Evolutionary conservation across 768 basidiomycete genomes (phyloP).

Genomic region (Naganishia vaughanmartiniae): DNA sequence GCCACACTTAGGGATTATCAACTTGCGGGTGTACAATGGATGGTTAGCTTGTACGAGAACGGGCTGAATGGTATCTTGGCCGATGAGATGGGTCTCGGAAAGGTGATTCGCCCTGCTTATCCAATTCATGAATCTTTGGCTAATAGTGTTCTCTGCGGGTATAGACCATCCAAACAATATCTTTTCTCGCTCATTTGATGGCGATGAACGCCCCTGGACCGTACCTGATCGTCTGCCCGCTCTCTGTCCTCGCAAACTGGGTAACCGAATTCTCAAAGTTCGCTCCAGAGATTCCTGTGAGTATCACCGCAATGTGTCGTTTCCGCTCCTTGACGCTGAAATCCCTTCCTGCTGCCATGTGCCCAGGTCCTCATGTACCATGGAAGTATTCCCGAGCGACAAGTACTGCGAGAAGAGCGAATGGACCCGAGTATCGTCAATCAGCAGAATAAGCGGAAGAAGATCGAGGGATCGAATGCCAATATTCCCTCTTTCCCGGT

Average conservation of each 20-base stretch:
- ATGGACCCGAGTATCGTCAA: conserved; percentile 7
- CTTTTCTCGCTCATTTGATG: conserved; percentile 86
- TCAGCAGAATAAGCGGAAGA: conserved; percentile 9
- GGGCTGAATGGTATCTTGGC: conserved; percentile 57
- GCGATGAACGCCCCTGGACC: conserved; percentile 69
- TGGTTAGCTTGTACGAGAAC: conserved; percentile 81
- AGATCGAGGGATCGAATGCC: conserved; percentile 24
- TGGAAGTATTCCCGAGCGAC: conserved; percentile 75
- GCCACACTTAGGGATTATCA: conserved; percentile 85
- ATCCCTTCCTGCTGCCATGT: conserved; percentile 41
- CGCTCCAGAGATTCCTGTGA: conserved; percentile 64
- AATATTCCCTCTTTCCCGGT: conserved; percentile 64
- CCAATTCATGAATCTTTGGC: background rate
- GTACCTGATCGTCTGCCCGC: conserved; percentile 85
- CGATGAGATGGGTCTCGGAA: conserved; percentile 90
- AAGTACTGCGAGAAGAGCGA: conserved; percentile 60
- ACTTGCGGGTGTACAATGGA: conserved; percentile 91
- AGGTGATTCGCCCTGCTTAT: conserved; percentile 48
- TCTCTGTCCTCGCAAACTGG: conserved; percentile 93
- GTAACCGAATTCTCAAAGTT: conserved; percentile 77
- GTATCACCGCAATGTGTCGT: conserved; percentile 37
- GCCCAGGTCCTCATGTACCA: conserved; percentile 86
- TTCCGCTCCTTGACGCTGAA: conserved; percentile 26
- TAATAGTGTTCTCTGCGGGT: background rate
- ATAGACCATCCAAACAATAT: conserved; percentile 90